These are phyloP conservation scores for Otatea glauca DNA, from an alignment of 176 grass and related monocot species.

Conservation along the genomic window DNA sequence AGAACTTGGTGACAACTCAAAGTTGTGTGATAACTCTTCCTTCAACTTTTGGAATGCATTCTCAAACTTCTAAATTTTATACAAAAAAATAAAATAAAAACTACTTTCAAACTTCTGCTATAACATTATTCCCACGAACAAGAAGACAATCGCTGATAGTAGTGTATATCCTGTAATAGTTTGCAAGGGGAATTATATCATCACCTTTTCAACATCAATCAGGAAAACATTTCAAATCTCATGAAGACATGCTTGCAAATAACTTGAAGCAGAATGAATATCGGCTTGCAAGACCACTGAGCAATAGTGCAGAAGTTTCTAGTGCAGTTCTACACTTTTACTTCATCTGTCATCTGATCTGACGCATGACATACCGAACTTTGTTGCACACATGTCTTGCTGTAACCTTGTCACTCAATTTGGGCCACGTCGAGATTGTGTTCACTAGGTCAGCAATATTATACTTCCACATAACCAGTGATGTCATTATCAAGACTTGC, in stretches of 20 bases:
- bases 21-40: slow-evolving; percentile 20
- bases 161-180: neutral
- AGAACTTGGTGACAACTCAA: slow-evolving; percentile 45
- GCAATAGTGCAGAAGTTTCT: slow-evolving; percentile 13
- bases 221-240: neutral
- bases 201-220: neutral
- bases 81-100: neutral
- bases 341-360: slow-evolving; percentile 4
- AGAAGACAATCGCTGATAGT: neutral
- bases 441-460: slow-evolving; percentile 5
- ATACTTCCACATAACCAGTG: neutral
- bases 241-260: slow-evolving; percentile 15
- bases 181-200: neutral
- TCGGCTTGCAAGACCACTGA: slow-evolving; percentile 8
- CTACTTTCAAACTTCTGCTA: neutral
- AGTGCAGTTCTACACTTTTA: slow-evolving; percentile 22
- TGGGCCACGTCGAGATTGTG: slow-evolving; percentile 3
- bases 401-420: neutral
- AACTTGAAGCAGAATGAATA: neutral
- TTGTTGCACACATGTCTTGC: neutral
- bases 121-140: neutral
- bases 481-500: neutral
- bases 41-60: slow-evolving; percentile 19
- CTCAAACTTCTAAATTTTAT: neutral
- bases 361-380: neutral